A percentile compares a stretch with the other conserved stretches of the same genome.
Evolutionary conservation across 2,329 filamentous ascomycete genomes (phyloP).

Genomic region (Paraphaeosphaeria minitans): DNA sequence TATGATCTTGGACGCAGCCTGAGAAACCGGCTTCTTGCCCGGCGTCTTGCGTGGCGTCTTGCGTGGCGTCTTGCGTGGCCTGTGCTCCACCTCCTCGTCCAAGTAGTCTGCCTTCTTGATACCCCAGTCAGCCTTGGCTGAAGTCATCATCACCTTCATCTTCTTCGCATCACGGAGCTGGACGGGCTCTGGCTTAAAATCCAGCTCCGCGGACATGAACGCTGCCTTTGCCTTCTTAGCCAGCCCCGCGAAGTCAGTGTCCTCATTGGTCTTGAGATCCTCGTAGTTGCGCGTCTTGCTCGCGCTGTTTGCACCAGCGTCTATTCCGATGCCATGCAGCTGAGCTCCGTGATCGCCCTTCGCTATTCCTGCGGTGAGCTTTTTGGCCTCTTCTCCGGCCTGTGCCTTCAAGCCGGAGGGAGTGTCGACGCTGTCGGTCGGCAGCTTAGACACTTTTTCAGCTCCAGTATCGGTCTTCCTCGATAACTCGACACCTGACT

Average conservation of each 20-base stretch:
- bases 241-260: background rate
- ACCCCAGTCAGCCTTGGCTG: background rate
- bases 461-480: background rate
- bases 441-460: background rate
- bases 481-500: background rate
- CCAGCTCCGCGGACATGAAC: background rate
- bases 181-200: too few species aligned
- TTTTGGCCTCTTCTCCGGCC: background rate
- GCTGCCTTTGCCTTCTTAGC: background rate
- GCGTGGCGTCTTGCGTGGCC: background rate
- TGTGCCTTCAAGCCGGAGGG: too few species aligned
- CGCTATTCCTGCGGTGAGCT: too few species aligned
- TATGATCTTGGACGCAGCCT: background rate
- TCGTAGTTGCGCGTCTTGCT: conserved; percentile 1
- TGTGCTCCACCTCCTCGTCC: background rate
- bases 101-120: background rate
- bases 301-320: background rate
- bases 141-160: conserved; percentile 1
- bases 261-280: background rate
- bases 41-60: background rate
- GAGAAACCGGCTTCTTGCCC: background rate
- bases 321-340: background rate
- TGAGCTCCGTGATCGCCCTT: background rate
- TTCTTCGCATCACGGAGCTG: background rate
- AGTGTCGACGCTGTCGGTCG: background rate